Evolutionary conservation across 495 filamentous ascomycete species (phyloP).

Genomic region (Aspergillus leporis): DNA sequence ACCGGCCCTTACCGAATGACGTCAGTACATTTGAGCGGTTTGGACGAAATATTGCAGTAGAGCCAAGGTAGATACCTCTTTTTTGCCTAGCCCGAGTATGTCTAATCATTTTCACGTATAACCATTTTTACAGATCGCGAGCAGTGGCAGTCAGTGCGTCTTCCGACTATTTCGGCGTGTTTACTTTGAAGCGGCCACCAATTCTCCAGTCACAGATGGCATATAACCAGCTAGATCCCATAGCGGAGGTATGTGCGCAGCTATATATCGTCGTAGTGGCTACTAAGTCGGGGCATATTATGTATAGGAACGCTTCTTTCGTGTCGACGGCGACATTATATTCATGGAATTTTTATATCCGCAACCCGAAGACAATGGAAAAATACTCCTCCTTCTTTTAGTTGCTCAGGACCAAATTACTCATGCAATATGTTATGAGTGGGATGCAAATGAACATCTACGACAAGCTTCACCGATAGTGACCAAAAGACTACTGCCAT

Average conservation of each 20-base stretch:
- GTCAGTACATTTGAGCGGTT: conserved; percentile 56
- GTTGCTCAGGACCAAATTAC: conserved; percentile 60
- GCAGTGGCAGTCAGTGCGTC: conserved; percentile 66
- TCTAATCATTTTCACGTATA: conserved; percentile 21
- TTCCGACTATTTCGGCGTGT: conserved; percentile 60
- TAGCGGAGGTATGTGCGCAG: conserved; percentile 34
- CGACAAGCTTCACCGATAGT: conserved; percentile 39
- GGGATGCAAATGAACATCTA: conserved; percentile 55
- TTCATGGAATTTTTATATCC: conserved; percentile 89
- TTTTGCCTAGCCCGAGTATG: neutral
- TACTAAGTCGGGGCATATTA: conserved; percentile 3
- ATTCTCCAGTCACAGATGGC: conserved; percentile 39
- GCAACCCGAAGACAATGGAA: conserved; percentile 53
- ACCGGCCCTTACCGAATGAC: conserved; percentile 56
- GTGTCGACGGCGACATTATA: conserved; percentile 71
- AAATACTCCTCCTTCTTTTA: conserved; percentile 76
- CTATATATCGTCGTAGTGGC: neutral
- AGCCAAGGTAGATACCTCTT: conserved; percentile 60
- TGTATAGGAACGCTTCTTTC: conserved; percentile 53
- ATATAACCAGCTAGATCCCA: conserved; percentile 33
- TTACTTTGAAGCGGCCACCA: conserved; percentile 31
- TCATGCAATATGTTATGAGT: conserved; percentile 71
- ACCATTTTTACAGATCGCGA: conserved; percentile 50
- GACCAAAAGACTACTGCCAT: conserved; percentile 52
- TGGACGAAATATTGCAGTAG: conserved; percentile 79